phyloP scores from a whole-genome alignment of 2,329 filamentous ascomycete genomes.

The Sporothrix curviconia region DNA sequence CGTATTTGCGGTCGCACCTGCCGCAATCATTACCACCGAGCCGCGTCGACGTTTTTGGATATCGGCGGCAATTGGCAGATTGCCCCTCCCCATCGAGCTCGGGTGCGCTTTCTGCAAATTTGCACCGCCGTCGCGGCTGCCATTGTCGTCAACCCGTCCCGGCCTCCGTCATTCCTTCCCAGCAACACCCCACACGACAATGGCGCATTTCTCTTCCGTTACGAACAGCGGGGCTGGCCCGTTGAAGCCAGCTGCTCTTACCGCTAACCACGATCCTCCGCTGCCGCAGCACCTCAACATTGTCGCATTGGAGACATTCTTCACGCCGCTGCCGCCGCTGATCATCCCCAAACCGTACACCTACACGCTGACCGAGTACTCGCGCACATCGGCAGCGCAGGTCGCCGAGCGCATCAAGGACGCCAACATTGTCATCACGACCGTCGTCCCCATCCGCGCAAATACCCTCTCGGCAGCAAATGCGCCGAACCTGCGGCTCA shows the following conservation, averaged over 20 bases:
- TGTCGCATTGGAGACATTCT: constrained; percentile 30
- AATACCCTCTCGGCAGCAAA: constrained; percentile 19
- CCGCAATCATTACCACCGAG: no score
- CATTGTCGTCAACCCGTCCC: neutral
- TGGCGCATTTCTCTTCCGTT: no score
- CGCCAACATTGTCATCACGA: constrained; percentile 32
- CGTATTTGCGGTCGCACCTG: neutral
- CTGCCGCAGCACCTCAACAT: constrained; percentile 25
- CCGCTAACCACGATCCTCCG: neutral
- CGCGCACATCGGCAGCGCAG: constrained; percentile 23
- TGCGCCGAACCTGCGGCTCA: constrained; percentile 26
- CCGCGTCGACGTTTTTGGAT: no score
- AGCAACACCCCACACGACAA: neutral
- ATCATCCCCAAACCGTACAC: constrained; percentile 24
- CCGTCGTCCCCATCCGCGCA: constrained; percentile 26
- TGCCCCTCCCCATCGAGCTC: no score
- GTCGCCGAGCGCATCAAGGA: constrained; percentile 27
- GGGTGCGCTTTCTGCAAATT: neutral
- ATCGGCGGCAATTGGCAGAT: no score
- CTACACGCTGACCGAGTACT: constrained; percentile 25
- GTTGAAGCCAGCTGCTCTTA: no score
- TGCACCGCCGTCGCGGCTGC: neutral
- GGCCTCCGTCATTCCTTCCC: neutral
- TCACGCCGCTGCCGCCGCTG: constrained; percentile 27
- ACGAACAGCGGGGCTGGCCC: no score